phyloP scores from a whole-genome alignment of 2,329 filamentous ascomycete genomes.

The Calycina herbarum region DNA sequence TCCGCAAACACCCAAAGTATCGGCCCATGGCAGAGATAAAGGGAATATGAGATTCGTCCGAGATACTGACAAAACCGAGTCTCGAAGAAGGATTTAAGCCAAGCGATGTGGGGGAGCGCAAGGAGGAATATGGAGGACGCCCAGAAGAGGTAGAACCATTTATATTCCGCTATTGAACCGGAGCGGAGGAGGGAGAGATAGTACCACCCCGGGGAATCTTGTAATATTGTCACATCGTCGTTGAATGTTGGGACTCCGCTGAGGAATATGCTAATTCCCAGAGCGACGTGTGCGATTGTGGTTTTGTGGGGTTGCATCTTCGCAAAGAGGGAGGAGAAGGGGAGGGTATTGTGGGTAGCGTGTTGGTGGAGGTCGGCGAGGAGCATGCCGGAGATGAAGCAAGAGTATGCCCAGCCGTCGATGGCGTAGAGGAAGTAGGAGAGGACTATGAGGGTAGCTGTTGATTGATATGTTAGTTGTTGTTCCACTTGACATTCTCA shows the following conservation, averaged over 20 bases:
- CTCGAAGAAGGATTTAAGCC: conserved; percentile 60
- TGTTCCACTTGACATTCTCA: background rate
- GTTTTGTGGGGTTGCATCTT: conserved; percentile 49
- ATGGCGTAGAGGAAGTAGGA: conserved; percentile 66
- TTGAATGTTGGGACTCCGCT: conserved; percentile 60
- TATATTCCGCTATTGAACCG: conserved; percentile 63
- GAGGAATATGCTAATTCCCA: conserved; percentile 55
- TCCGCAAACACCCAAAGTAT: conserved; percentile 61
- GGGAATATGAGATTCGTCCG: conserved; percentile 59
- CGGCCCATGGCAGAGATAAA: conserved; percentile 66
- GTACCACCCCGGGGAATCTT: conserved; percentile 50
- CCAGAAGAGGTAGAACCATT: conserved; percentile 68
- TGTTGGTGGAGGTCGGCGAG: conserved; percentile 62
- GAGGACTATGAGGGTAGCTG: conserved; percentile 5
- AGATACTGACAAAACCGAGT: conserved; percentile 59
- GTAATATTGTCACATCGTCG: conserved; percentile 49
- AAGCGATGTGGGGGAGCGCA: conserved; percentile 54
- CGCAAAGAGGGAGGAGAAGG: conserved; percentile 49
- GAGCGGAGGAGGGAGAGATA: conserved; percentile 55
- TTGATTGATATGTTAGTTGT: background rate
- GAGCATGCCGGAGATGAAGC: conserved; percentile 62
- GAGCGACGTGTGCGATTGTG: conserved; percentile 52
- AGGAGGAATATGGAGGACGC: conserved; percentile 58
- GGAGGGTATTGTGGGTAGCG: conserved; percentile 45
- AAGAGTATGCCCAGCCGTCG: conserved; percentile 62